Conservation (phyloP, 1,139 yeast genomes). For the Geotrichum klebahnii region DNA sequence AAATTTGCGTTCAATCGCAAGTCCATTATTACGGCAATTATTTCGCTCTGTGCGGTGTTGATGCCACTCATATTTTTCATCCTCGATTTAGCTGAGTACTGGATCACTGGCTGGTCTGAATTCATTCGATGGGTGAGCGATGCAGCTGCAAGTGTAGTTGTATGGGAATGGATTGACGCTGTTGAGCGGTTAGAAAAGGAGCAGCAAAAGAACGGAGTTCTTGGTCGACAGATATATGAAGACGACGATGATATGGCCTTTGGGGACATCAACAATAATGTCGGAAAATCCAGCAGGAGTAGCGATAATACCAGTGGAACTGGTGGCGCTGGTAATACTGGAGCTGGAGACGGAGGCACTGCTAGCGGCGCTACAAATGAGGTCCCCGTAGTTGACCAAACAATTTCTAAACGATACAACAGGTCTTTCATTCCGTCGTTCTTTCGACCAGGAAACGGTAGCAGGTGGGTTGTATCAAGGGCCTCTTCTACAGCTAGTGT, state of each 20-base stretch:
- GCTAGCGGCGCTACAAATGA: neutral
- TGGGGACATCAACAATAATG: neutral
- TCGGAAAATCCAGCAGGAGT: neutral
- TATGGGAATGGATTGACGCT: constrained; percentile 90
- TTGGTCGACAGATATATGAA: constrained; percentile 75
- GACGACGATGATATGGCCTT: constrained; percentile 45
- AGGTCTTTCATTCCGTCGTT: constrained; percentile 14
- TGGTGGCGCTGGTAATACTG: neutral
- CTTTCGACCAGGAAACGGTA: constrained; percentile 2
- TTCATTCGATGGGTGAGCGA: constrained; percentile 60
- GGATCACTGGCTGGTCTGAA: constrained; percentile 72
- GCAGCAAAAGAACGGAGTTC: constrained; percentile 71
- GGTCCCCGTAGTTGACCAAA: neutral
- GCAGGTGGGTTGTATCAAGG: constrained; percentile 20
- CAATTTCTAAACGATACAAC: constrained; percentile 10
- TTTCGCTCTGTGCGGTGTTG: constrained; percentile 57
- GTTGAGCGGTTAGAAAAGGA: constrained; percentile 57
- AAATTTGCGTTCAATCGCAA: constrained; percentile 50
- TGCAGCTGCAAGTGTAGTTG: constrained; percentile 52
- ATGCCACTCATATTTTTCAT: constrained; percentile 72
- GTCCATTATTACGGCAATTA: constrained; percentile 52
- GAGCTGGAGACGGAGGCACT: neutral
- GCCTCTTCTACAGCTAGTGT: constrained; percentile 17
- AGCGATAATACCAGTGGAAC: neutral
- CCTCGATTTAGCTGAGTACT: constrained; percentile 68